phyloP scores from a whole-genome alignment of 1,284 basidiomycete genomes.

The Sparassis latifolia region DNA sequence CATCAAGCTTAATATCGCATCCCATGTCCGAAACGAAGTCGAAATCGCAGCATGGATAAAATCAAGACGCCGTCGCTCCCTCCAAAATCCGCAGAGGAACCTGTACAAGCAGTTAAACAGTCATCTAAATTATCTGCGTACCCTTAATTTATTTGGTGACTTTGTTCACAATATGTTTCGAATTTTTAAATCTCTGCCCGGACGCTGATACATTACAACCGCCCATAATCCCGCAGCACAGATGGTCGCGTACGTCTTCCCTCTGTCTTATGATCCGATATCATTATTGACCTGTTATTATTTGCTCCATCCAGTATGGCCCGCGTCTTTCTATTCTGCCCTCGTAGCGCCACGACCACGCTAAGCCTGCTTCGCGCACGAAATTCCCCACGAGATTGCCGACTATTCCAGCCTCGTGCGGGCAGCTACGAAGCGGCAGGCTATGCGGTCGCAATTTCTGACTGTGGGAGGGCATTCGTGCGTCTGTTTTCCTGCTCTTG shows the following conservation, averaged over 20 bases:
- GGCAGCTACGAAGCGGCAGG: conserved; percentile 81
- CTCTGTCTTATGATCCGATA: conserved; percentile 24
- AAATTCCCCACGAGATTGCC: conserved; percentile 89
- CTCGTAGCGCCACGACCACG: conserved; percentile 83
- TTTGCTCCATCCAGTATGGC: conserved; percentile 56
- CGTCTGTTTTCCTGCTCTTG: conserved; percentile 46
- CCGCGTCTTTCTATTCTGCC: conserved; percentile 88
- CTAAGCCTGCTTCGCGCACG: conserved; percentile 90
- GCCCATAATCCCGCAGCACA: conserved; percentile 46
- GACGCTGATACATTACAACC: neutral
- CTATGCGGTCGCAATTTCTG: conserved; percentile 87
- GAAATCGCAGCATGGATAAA: conserved; percentile 22
- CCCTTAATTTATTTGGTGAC: conserved; percentile 83
- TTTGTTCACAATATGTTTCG: conserved; percentile 86
- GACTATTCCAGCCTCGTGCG: conserved; percentile 87
- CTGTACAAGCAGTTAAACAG: conserved; percentile 36
- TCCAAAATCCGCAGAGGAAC: conserved; percentile 27
- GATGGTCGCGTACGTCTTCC: conserved; percentile 68
- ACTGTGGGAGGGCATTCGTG: conserved; percentile 88
- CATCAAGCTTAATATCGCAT: conserved; percentile 29
- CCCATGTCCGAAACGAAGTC: conserved; percentile 23
- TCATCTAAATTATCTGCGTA: conserved; percentile 83
- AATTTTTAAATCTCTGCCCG: conserved; percentile 16
- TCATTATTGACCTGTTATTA: conserved; percentile 28
- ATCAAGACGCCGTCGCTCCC: conserved; percentile 13